These are phyloP conservation scores for Penicillium aurantiogriseum DNA, from an alignment of 2,329 filamentous ascomycete species.

Conservation along the genomic window DNA sequence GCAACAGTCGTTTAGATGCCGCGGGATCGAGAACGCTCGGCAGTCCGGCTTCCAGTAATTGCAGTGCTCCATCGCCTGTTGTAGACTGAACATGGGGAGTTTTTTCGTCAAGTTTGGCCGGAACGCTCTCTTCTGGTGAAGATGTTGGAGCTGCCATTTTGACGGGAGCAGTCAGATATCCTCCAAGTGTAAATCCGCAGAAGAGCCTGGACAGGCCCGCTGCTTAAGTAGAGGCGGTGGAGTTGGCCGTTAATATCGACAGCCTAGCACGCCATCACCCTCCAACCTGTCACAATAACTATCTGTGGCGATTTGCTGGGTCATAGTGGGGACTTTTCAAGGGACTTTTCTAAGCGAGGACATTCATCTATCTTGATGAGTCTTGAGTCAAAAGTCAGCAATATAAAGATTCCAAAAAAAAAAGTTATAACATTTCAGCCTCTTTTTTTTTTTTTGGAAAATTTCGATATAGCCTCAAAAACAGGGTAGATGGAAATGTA, in stretches of 20 bases:
- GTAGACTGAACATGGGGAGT: background rate
- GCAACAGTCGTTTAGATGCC: slow-evolving; percentile 19
- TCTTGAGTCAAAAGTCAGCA: background rate
- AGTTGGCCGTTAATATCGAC: background rate
- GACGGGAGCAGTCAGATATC: background rate
- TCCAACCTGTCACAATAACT: background rate
- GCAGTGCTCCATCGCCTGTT: slow-evolving; percentile 1
- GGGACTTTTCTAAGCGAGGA: background rate
- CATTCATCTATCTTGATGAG: background rate
- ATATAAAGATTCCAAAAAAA: too few relatives aligned
- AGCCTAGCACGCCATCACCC: background rate
- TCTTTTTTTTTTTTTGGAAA: too few relatives aligned
- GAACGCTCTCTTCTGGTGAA: background rate
- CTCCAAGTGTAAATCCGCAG: background rate
- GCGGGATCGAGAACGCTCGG: slow-evolving; percentile 4
- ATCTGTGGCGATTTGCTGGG: background rate
- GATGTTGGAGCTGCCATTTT: background rate
- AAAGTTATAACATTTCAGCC: too few relatives aligned
- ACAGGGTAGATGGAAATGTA: too few relatives aligned
- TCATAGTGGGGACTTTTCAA: background rate
- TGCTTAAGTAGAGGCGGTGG: background rate
- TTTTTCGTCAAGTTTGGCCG: background rate
- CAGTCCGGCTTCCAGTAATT: slow-evolving; percentile 2
- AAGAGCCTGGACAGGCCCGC: background rate
- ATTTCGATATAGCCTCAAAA: too few relatives aligned